These are phyloP conservation scores for Rhynchospora breviuscula DNA, from an alignment of 176 grass and related monocot species.

Conservation along the genomic window DNA sequence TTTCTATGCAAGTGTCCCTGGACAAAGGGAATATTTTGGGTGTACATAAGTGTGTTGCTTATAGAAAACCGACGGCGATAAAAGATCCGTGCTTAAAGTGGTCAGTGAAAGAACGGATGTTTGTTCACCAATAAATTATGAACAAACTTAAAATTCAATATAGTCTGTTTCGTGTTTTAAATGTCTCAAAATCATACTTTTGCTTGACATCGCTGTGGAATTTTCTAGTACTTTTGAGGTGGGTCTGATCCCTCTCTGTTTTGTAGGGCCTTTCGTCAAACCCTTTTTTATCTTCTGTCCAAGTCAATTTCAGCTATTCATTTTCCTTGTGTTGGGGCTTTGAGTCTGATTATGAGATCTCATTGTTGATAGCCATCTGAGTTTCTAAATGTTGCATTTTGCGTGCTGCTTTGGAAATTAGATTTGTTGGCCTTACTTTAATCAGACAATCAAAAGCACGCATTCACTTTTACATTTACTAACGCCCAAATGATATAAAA, in stretches of 20 bases:
- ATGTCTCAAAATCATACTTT: background rate
- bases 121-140: slow-evolving; percentile 7
- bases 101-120: background rate
- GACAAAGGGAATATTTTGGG: slow-evolving; percentile 8
- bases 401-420: no score
- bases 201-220: background rate
- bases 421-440: no score
- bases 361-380: background rate
- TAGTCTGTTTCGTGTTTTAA: background rate
- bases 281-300: background rate
- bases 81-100: background rate
- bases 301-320: background rate
- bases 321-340: background rate
- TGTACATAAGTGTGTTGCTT: slow-evolving; percentile 7
- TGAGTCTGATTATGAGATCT: background rate
- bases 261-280: background rate
- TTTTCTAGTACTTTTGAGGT: background rate
- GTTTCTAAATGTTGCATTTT: background rate
- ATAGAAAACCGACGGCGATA: slow-evolving; percentile 4
- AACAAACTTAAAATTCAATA: background rate
- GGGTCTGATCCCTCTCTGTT: background rate
- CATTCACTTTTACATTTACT: no score
- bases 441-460: no score
- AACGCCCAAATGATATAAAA: no score
- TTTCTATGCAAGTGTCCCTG: background rate